phyloP scores from a whole-genome alignment of 257 asterid species.

The Nicotiana sylvestris region DNA sequence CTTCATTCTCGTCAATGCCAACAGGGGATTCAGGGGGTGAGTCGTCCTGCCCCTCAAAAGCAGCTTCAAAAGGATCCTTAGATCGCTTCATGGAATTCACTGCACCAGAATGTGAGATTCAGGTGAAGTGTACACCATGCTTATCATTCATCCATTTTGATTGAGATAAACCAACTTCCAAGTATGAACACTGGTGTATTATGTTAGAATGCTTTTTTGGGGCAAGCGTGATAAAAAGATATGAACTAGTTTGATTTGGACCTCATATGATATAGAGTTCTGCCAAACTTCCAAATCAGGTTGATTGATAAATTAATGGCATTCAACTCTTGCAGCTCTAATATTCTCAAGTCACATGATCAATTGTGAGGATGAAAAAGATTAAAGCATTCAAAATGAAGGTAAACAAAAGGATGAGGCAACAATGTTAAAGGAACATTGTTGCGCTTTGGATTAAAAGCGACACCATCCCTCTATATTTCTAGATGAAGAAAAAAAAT shows the following conservation, averaged over 20 bases:
- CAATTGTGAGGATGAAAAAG: background rate
- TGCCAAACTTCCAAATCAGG: background rate
- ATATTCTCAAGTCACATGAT: background rate
- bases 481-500: background rate
- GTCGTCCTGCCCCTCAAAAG: slow-evolving; percentile 84
- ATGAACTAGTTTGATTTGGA: background rate
- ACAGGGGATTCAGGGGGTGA: slow-evolving; percentile 87
- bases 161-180: background rate
- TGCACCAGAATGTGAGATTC: slow-evolving; percentile 7
- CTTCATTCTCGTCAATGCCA: slow-evolving; percentile 60
- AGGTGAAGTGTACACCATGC: background rate
- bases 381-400: background rate
- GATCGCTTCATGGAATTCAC: slow-evolving; percentile 62
- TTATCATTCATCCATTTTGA: background rate
- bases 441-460: background rate
- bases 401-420: background rate
- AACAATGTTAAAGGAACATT: background rate
- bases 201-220: background rate
- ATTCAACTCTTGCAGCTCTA: background rate
- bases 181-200: background rate
- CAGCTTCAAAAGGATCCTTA: slow-evolving; percentile 89
- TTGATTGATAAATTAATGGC: background rate
- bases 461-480: background rate
- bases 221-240: background rate
- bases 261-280: background rate